Evolutionary conservation across 2,329 filamentous ascomycete species (phyloP), one percentile per base, ranked within the genome.

Genomic region (Onygena corvina): DNA sequence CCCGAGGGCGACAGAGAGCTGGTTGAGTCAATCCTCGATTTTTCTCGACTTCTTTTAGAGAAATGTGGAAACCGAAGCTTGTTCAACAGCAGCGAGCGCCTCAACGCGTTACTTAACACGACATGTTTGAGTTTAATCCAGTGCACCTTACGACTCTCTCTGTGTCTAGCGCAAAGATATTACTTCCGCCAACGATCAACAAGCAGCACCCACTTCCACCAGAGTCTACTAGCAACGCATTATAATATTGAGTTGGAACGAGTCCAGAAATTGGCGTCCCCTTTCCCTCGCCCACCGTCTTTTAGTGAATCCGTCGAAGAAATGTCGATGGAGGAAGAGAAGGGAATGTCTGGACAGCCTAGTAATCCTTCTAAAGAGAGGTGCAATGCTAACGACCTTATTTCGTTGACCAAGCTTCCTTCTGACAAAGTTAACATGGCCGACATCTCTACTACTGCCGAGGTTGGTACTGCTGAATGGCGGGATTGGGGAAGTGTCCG

Each of bases 1-100:
- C 62, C 74, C 48, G 84, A 94, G 60, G 89, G 85, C 57, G 92
- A 98, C 65, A 75, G 81, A 57, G 73, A 84, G 60, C 74, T 98
- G 53, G 71, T 96, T 50, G 83, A 94, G 63, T 75, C 79, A 25
- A 76, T 96, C 48, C 73, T 98, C 52, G 75, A 79, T 58, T 98
- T 98, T 66, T 94, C 89, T 18, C 80, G 83, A 53, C 77, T 94
- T 65, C 74, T 98, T 25, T 71, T 96, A 47, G 87, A 96, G 64
- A 92, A 94, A 63, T 98, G 92, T 67, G 92, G 90, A 52, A 98
- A 98, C 63, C 77, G 93, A 58, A 95, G 89, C 69, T 81, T 98
- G 59, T 98, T 96, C 65, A 86, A 84, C 53, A 98, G 92, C 71
- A 96, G 90, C 64, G 76, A 83, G 56, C 86, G 93, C 59, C 72